Evolutionary conservation across 2,329 filamentous ascomycete species (phyloP).

Genomic region (Ceratocystis cubensis): DNA sequence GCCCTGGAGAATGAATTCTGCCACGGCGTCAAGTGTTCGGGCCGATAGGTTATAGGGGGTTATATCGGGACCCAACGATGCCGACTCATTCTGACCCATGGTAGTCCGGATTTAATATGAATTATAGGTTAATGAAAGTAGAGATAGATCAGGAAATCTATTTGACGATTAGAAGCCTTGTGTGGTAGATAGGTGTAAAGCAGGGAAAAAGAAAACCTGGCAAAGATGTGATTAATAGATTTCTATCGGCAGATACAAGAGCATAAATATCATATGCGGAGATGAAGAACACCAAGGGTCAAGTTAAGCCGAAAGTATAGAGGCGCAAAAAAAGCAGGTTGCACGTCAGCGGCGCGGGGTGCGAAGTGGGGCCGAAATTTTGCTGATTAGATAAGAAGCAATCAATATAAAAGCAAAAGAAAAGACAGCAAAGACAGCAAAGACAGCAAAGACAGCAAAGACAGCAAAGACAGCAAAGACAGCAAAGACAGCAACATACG

Average conservation of each 20-base stretch:
- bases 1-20: constrained; percentile 65
- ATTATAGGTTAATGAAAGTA: too few relatives aligned
- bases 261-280: background rate
- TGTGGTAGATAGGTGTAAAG: too few relatives aligned
- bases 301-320: background rate
- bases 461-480: too few relatives aligned
- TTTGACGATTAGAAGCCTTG: too few relatives aligned
- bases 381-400: constrained; percentile 7
- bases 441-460: too few relatives aligned
- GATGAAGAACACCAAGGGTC: background rate
- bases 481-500: background rate
- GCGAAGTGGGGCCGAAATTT: constrained; percentile 8
- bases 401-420: background rate
- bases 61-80: constrained; percentile 47
- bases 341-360: background rate
- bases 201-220: too few relatives aligned
- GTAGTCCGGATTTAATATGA: background rate
- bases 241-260: too few relatives aligned
- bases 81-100: constrained; percentile 81
- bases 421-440: background rate
- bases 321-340: background rate
- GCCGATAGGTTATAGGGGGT: constrained; percentile 52
- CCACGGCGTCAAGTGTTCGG: constrained; percentile 60
- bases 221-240: too few relatives aligned
- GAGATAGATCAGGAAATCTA: too few relatives aligned